Evolutionary conservation across 495 filamentous ascomycete species (phyloP).

Genomic region (Choiromyces venosus): DNA sequence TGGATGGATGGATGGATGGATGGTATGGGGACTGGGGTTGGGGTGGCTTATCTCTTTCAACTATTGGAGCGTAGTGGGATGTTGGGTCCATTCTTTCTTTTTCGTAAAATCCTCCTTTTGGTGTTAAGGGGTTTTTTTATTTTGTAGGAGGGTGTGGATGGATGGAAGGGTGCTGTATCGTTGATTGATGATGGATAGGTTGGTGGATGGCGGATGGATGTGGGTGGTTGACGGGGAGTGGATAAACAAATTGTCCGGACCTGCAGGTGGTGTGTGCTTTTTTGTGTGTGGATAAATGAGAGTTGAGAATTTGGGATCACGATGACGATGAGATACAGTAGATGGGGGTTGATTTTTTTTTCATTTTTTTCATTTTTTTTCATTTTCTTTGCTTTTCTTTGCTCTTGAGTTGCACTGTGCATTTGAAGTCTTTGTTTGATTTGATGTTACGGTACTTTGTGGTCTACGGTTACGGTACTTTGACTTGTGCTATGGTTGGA

Average conservation of each 20-base stretch:
- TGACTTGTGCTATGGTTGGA: no score
- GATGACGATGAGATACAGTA: neutral
- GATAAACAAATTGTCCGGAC: neutral
- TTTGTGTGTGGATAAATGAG: neutral
- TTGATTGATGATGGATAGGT: neutral
- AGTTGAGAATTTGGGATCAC: neutral
- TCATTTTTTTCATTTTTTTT: no score
- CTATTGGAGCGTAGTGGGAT: slow-evolving; percentile 29
- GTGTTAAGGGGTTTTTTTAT: neutral
- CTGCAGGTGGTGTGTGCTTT: neutral
- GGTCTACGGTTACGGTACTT: no score
- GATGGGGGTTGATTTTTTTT: neutral
- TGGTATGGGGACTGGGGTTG: no score
- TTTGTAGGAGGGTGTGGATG: neutral
- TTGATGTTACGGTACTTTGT: no score
- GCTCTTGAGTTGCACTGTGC: neutral
- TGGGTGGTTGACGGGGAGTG: neutral
- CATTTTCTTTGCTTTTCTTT: no score
- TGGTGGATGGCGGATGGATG: neutral
- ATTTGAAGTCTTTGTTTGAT: neutral
- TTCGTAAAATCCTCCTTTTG: neutral
- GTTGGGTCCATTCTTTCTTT: slow-evolving; percentile 20
- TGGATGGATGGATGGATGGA: no score
- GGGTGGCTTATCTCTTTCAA: slow-evolving; percentile 32
- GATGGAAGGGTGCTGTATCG: no score